Evolutionary conservation across 2,329 filamentous ascomycete genomes (phyloP), one percentile per base, ranked within the genome.

Genomic region (Calonectria pseudoturangicola): DNA sequence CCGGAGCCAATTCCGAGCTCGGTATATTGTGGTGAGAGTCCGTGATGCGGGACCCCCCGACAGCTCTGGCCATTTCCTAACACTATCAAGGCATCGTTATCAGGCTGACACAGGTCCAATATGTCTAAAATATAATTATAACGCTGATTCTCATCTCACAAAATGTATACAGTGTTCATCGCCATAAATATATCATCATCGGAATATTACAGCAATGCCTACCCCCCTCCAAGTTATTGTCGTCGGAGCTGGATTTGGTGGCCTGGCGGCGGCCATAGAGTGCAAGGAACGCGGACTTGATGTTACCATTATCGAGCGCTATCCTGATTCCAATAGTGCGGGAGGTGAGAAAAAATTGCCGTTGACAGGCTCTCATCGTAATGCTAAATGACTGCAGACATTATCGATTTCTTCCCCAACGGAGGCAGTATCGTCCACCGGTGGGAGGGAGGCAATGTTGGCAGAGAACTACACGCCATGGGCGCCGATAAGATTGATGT

Each of bases 231-330:
- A 54, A n/a, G 50, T 54, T 13, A 33, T 54, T 4, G 18, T 54
- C 33, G 50, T 54, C 16, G 50, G 50, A 10, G 62, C 62, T 9
- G 62, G 62, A 6, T 64, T 69, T 27, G 67, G 67, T 33, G 67
- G 67, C 3, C 50, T 54, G 8, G 28, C 50, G 4, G 50, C 50
- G 12, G 50, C 50, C 2, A 54, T 54, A 18, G 50, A 54, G 28
- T 54, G 50, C 50, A 54, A 33, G 25, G 50, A 54, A 16, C 50
- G 50, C 8, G 50, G 50, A 16, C 18, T 54, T 27, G 15, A 33
- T 10, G 50, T 54, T 2, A 54, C 50, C 2, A 30, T 54, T 16
- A 33, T 54, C n/a, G 50, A 54, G 28, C 50, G 50, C 6, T 54
- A 54, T 21, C 15, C 28, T 7, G 50, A 54, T 13, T 54, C 50